A percentile compares a stretch with the other conserved stretches of the same genome.
Conservation (phyloP, 2,329 filamentous ascomycete genomes). For the Fusarium incarnatum region DNA sequence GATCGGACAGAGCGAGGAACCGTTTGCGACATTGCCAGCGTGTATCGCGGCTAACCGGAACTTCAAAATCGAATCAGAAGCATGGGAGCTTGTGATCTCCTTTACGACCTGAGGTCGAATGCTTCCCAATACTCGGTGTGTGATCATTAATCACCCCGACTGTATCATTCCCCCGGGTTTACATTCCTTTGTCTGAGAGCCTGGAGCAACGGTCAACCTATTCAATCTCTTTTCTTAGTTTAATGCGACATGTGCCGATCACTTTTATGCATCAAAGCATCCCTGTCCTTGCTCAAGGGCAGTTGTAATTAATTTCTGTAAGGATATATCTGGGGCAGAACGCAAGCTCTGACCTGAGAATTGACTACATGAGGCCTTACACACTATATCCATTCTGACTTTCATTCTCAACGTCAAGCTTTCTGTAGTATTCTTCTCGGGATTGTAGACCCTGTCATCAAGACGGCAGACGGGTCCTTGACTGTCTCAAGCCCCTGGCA, state of each 20-base stretch:
- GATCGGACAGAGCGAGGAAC: constrained; percentile 1
- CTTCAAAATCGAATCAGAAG: background rate
- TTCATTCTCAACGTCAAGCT: background rate
- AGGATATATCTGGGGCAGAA: constrained; percentile 1
- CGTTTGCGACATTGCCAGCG: background rate
- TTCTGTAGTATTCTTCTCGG: constrained; percentile 6
- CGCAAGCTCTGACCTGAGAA: background rate
- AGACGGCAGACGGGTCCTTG: constrained; percentile 1
- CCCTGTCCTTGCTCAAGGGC: background rate
- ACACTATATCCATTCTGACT: background rate
- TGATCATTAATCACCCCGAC: background rate
- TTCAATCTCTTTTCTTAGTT: background rate
- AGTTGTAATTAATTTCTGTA: background rate
- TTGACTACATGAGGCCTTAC: background rate
- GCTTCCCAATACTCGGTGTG: background rate
- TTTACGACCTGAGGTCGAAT: background rate
- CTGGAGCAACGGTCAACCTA: background rate
- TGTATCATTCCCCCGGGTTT: background rate
- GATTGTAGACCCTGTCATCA: constrained; percentile 10
- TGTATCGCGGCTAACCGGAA: background rate
- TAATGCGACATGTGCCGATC: constrained; percentile 2
- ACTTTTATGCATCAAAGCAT: background rate
- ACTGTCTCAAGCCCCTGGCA: constrained; percentile 14
- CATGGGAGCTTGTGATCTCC: background rate
- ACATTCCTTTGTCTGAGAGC: constrained; percentile 1